Percentiles rank a stretch among this genome's conserved stretches.
Evolutionary conservation across 768 basidiomycete genomes (phyloP).

Genomic region (Lactifluus volemus): DNA sequence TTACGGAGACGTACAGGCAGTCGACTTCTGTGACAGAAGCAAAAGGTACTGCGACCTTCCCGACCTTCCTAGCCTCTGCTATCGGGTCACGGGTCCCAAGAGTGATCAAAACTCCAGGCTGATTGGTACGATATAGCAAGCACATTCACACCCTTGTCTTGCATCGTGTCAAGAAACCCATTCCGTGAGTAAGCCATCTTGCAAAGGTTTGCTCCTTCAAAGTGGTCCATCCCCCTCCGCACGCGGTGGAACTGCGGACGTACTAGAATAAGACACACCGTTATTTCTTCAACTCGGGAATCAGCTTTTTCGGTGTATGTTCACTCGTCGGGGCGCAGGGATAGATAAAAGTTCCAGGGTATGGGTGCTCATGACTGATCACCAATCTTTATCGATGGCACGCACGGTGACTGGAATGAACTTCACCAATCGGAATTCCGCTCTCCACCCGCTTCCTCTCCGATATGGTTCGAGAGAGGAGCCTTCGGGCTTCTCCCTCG

Average conservation of each 20-base stretch:
- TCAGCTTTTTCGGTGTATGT: too few species aligned
- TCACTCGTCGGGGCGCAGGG: constrained; percentile 9
- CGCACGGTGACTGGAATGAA: background rate
- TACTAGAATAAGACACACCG: constrained; percentile 19
- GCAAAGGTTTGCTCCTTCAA: background rate
- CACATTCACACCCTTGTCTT: too few species aligned
- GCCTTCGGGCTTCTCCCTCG: constrained; percentile 15
- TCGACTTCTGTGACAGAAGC: background rate
- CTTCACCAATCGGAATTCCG: constrained; percentile 16
- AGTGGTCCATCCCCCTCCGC: background rate
- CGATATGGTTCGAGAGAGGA: constrained; percentile 9
- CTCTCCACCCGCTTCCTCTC: constrained; percentile 16
- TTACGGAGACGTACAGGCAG: too few species aligned
- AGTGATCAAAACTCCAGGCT: too few species aligned
- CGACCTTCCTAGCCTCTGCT: too few species aligned
- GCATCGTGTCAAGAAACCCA: too few species aligned
- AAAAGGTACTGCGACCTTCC: background rate
- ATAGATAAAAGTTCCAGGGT: background rate
- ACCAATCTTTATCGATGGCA: background rate
- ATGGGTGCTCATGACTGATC: background rate
- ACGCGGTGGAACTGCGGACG: constrained; percentile 8
- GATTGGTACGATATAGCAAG: background rate
- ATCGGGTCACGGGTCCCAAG: too few species aligned
- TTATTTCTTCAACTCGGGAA: constrained; percentile 12
- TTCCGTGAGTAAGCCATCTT: background rate